A percentile compares a stretch with the other conserved stretches of the same genome.
Evolutionary conservation across 2,329 filamentous ascomycete genomes (phyloP).

Genomic region (Corniculantispora saksenae): DNA sequence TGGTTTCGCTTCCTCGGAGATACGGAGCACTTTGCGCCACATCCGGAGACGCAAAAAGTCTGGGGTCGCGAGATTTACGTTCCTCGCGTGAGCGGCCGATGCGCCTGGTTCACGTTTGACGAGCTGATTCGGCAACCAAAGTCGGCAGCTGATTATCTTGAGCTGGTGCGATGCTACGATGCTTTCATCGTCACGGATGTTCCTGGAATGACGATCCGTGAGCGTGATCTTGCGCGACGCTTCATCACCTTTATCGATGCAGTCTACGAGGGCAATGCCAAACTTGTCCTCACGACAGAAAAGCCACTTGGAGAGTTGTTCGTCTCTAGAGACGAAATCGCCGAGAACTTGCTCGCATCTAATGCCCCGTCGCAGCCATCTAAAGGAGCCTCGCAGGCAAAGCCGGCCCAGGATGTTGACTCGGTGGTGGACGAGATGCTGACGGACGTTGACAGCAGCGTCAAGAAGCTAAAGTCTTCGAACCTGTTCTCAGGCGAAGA

Average conservation of each 20-base stretch:
- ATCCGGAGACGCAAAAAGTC: conserved; percentile 76
- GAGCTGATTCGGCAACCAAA: conserved; percentile 88
- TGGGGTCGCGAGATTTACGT: conserved; percentile 93
- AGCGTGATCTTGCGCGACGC: conserved; percentile 82
- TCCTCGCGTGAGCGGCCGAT: conserved; percentile 81
- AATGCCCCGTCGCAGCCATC: conserved; percentile 31
- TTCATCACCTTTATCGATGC: conserved; percentile 99
- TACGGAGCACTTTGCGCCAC: conserved; percentile 71
- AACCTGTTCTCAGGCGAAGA: conserved; percentile 92
- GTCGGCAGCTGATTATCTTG: conserved; percentile 92
- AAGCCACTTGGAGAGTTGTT: conserved; percentile 86
- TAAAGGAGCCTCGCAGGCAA: background rate
- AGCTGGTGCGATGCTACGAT: conserved; percentile 86
- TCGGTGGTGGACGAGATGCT: conserved; percentile 78
- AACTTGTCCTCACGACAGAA: conserved; percentile 88
- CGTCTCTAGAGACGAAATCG: conserved; percentile 70
- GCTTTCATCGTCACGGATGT: conserved; percentile 90
- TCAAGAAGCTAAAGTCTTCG: conserved; percentile 79
- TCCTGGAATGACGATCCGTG: conserved; percentile 84
- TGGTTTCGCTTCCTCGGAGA: conserved; percentile 97
- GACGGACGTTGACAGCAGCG: conserved; percentile 84
- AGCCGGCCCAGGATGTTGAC: conserved; percentile 48
- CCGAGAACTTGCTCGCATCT: conserved; percentile 55
- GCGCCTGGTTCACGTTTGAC: conserved; percentile 89
- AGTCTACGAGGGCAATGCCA: conserved; percentile 89